phyloP scores from a whole-genome alignment of 306 rosid genomes.

The Acacia melanoxylon region DNA sequence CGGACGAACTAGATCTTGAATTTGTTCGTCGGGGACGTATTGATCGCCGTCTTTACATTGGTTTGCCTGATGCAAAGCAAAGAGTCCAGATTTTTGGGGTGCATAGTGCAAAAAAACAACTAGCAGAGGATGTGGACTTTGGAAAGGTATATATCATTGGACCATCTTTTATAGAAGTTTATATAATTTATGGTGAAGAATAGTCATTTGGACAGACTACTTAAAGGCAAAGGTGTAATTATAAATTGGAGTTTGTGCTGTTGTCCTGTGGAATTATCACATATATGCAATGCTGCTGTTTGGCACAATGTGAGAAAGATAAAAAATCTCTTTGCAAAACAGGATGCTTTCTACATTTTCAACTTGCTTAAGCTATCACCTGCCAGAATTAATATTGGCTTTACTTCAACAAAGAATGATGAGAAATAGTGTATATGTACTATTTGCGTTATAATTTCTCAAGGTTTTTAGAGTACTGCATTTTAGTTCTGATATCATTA shows the following conservation, averaged over 20 bases:
- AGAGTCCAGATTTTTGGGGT: slow-evolving; percentile 83
- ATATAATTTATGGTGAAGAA: slow-evolving; percentile 7
- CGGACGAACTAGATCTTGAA: slow-evolving; percentile 90
- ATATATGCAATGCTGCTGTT: neutral
- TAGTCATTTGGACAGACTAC: neutral
- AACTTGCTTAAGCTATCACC: slow-evolving; percentile 7
- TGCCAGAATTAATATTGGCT: neutral
- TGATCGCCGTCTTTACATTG: slow-evolving; percentile 94
- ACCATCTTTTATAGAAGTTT: slow-evolving; percentile 8
- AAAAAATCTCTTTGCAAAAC: neutral
- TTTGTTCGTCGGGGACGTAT: slow-evolving; percentile 90
- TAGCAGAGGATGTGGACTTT: slow-evolving; percentile 83
- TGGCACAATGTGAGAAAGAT: slow-evolving; percentile 12
- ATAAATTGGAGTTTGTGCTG: neutral
- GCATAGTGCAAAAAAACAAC: slow-evolving; percentile 78
- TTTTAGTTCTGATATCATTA: slow-evolving; percentile 1
- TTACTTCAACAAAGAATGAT: neutral
- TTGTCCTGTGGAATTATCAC: neutral
- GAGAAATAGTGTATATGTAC: slow-evolving; percentile 1
- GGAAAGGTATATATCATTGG: slow-evolving; percentile 55
- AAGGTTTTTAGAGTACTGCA: slow-evolving; percentile 2
- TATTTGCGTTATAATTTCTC: slow-evolving; percentile 6
- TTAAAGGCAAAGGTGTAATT: neutral
- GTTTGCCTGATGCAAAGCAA: slow-evolving; percentile 91
- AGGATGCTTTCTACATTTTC: neutral